Evolutionary conservation across 805 yeast species (phyloP).

Genomic region (Starmerella vaccinii): DNA sequence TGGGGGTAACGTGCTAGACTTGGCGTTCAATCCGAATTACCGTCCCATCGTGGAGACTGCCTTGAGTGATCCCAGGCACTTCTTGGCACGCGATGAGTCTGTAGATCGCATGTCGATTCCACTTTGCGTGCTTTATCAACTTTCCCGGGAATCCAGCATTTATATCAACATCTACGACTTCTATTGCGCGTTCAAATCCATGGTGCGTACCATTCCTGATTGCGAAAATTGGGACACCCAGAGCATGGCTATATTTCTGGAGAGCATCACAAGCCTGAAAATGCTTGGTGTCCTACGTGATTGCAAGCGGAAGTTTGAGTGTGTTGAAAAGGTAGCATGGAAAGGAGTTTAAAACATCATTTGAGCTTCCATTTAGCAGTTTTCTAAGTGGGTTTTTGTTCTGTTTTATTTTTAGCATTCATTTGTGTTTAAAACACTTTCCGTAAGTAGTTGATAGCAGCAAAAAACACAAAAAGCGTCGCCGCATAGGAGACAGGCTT

Average conservation of each 20-base stretch:
- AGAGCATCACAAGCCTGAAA: slow-evolving; percentile 59
- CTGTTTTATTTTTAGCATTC: background rate
- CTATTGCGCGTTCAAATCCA: slow-evolving; percentile 46
- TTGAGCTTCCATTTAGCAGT: no score
- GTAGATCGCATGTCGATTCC: slow-evolving; percentile 35
- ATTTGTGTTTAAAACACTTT: background rate
- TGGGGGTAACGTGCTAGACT: slow-evolving; percentile 30
- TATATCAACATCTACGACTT: slow-evolving; percentile 59
- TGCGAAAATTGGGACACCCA: slow-evolving; percentile 46
- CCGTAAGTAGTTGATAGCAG: slow-evolving; percentile 24
- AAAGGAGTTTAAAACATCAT: slow-evolving; percentile 38
- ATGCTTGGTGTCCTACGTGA: slow-evolving; percentile 60
- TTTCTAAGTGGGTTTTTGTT: background rate
- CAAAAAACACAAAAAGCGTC: slow-evolving; percentile 51
- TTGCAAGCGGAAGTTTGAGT: slow-evolving; percentile 47
- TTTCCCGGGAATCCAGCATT: slow-evolving; percentile 71
- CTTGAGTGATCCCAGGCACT: slow-evolving; percentile 33
- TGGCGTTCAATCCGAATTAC: slow-evolving; percentile 38
- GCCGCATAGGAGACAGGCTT: slow-evolving; percentile 45
- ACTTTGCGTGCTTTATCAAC: slow-evolving; percentile 47
- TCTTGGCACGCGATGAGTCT: background rate
- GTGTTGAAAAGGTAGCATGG: slow-evolving; percentile 63
- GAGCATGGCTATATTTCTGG: slow-evolving; percentile 62
- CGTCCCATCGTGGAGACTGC: slow-evolving; percentile 37
- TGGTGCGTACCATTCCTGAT: slow-evolving; percentile 20